Percentiles rank a stretch among this genome's conserved stretches.
Conservation (phyloP, 75 land plant genomes). For the Selaginella moellendorffii region DNA sequence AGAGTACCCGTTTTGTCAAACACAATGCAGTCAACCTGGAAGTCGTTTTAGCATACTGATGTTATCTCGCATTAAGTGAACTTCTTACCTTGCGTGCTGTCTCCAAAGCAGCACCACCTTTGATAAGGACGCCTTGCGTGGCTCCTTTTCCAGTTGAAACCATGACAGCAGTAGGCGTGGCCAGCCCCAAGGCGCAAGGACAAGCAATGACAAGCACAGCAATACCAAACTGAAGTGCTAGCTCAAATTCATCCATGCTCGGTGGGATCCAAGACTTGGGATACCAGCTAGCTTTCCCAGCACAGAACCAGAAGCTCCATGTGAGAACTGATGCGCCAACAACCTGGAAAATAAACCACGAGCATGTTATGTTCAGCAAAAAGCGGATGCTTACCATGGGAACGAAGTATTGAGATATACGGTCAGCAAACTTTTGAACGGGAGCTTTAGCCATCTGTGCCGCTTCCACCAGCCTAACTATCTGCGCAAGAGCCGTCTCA, state of each 20-base stretch:
- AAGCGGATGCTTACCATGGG: constrained; percentile 37
- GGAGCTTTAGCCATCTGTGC: constrained; percentile 97
- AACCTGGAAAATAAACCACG: constrained; percentile 31
- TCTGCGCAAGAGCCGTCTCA: constrained; percentile 82
- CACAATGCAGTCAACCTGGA: neutral
- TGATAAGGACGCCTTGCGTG: constrained; percentile 79
- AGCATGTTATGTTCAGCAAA: neutral
- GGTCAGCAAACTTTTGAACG: constrained; percentile 85
- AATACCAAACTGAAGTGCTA: constrained; percentile 90
- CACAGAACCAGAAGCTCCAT: constrained; percentile 72
- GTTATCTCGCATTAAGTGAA: neutral
- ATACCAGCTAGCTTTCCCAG: constrained; percentile 43
- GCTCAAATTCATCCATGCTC: constrained; percentile 75
- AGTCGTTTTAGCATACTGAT: neutral
- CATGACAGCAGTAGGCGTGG: constrained; percentile 97
- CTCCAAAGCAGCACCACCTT: constrained; percentile 84
- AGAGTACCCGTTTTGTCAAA: constrained; percentile 43
- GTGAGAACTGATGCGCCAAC: constrained; percentile 46
- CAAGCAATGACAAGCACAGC: constrained; percentile 92
- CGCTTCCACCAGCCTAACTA: constrained; percentile 77
- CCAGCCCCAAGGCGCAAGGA: constrained; percentile 92
- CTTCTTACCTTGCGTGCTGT: constrained; percentile 79
- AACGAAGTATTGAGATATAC: constrained; percentile 70
- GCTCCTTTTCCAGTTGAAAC: constrained; percentile 93
- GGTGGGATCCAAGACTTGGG: constrained; percentile 60